Evolutionary conservation across 192 early-diverging fungal species (phyloP), one percentile per base, ranked within the genome.

Genomic region (Backusella circina): DNA sequence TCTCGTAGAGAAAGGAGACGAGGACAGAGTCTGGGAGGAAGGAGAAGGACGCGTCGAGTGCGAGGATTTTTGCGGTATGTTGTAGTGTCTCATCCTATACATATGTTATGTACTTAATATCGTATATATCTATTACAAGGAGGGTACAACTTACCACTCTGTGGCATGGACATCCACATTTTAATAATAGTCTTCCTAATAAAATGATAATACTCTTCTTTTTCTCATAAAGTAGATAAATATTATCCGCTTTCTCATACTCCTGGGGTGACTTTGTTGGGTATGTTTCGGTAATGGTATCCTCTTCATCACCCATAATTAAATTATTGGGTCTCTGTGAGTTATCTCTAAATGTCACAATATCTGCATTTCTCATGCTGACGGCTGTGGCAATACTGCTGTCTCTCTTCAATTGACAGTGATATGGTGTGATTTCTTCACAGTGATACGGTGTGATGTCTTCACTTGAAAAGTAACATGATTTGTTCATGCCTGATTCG

Each of bases 1-100:
- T 87, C 12, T 88, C 81, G 78, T 92, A 84, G 65, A 87, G 85
- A 78, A 93, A 93, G 1, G 90, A 86, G 36, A 94, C 87, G 54
- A 91, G 83, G 71, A 94, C 88, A 28, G 91, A 82, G 8, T 90
- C 90, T 2, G 92, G 92, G 35, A 94, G 79, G 37, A 85, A 88
- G 13, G 90, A 87, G 75, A 92, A 91, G 8, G 86, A 86, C 1
- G 89, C 91, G n/a, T 92, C 85, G 28, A 93, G 82, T 30, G 87
- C 83, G 74, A 93, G 75, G 61, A 67, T 77, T 73, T 75, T 79
- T 10, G 86, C 61, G 10, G 84, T 83, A 8, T 86, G 80, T 28
- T 83, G 81, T 23, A 88, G 73, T 7, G 81, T 78, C 23, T 83
- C 82, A 72, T 88, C 84, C 81, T 83, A 30, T 16, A 9, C 2